Base-by-base conservation (phyloP, 257 asterid species). In the Voacanga thouarsii region DNA sequence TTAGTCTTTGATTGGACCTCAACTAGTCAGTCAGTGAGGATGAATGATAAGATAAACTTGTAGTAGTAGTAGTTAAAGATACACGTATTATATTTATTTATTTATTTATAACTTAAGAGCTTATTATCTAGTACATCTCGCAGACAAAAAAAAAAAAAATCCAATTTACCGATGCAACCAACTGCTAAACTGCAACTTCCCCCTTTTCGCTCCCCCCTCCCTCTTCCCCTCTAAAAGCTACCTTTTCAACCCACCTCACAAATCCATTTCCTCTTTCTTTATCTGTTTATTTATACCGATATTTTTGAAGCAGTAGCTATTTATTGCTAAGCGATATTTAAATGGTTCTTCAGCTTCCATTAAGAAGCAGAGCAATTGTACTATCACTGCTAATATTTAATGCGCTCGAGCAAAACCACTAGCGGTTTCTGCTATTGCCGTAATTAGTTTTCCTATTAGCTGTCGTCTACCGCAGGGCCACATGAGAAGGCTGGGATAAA, bases 181-280 rank as follows among this genome's bases (percentile, higher is more conserved):
- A 77, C 75, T 41, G 69, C 75, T 51, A 33, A 79, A 79, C 82
- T 50, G 82, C 82, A 72, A 72, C 74, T 44, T 53, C 69, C 74
- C 65, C 82, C 74, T 74, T 72, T 78, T 51, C 43, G 50, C 57
- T 39, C 50, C 12, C 21, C 16, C n/a, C 16, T 44, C 28, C 59
- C 19, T 10, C 24, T 24, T 9, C 55, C 56, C 44, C 76, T 53
- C 23, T 0, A 12, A 61, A 50, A 77, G 67, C 39, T 24, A 60
- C 67, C 37, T 60, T 60, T 24, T 12, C 37, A 26, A 26, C 5
- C 16, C 65, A 0, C 51, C 51, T 4, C 6, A 24, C 44, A 26
- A 19, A 39, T 50, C 19, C 26, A 7, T 44, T 5, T 28, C 10
- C 57, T 12, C 21, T 14, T 0, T 15, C 1, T 2, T 11, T 24